Evolutionary conservation across 148 eudicot genomes (phyloP).

Genomic region (Pouteria glomerata): DNA sequence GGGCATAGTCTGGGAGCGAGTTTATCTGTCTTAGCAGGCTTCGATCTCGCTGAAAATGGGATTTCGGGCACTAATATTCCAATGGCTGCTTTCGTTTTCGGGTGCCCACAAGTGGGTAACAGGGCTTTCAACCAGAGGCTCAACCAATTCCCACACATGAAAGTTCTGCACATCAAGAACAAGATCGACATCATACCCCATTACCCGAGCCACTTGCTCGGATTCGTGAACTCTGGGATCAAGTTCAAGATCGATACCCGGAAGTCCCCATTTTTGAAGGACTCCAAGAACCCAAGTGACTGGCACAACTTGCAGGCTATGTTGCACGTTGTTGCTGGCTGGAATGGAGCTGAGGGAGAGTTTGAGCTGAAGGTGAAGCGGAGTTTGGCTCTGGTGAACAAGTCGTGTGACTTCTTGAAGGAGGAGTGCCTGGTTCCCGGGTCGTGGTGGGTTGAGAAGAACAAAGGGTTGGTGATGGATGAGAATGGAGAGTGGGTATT

Average conservation of each 20-base stretch:
- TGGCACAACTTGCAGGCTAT: constrained; percentile 86
- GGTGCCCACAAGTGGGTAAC: constrained; percentile 83
- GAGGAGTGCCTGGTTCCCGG: constrained; percentile 78
- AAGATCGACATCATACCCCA: constrained; percentile 65
- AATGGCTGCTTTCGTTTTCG: constrained; percentile 60
- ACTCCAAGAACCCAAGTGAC: constrained; percentile 68
- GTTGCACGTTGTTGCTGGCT: constrained; percentile 60
- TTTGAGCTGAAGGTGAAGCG: constrained; percentile 49
- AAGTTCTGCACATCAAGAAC: constrained; percentile 56
- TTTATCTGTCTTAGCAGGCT: constrained; percentile 57
- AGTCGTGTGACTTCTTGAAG: constrained; percentile 63
- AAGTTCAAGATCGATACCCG: constrained; percentile 59
- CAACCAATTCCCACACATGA: constrained; percentile 40
- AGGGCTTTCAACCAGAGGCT: constrained; percentile 48
- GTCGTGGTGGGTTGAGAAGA: constrained; percentile 91
- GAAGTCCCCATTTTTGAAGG: constrained; percentile 58
- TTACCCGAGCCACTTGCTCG: constrained; percentile 54
- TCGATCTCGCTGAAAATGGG: constrained; percentile 71
- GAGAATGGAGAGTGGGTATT: constrained; percentile 70
- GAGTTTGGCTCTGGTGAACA: constrained; percentile 79
- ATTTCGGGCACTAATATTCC: constrained; percentile 53
- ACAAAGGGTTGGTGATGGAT: constrained; percentile 68
- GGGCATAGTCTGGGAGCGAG: constrained; percentile 27
- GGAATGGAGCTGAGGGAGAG: constrained; percentile 58
- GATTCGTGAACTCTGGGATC: constrained; percentile 54